Conservation (phyloP, 1,284 basidiomycete species). For the Rhodotorula sp. region DNA sequence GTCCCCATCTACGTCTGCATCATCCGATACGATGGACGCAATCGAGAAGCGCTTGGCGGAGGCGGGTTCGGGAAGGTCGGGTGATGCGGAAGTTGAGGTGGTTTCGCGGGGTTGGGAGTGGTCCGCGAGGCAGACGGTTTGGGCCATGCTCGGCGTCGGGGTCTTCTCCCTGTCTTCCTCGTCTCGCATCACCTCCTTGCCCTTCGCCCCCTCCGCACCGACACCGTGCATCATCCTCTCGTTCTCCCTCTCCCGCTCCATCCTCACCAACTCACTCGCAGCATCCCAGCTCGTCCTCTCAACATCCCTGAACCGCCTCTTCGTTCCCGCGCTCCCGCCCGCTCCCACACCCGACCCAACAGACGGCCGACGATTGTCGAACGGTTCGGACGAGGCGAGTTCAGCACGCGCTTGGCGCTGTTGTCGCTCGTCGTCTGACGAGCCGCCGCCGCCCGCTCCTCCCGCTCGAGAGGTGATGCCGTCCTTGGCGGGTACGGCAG, state of each 20-base stretch:
- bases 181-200: neutral
- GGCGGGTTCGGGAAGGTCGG: neutral
- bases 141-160: constrained; percentile 5
- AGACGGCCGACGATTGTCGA: constrained; percentile 13
- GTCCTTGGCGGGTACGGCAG: too few relatives aligned
- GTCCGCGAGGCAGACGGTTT: neutral
- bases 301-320: constrained; percentile 10
- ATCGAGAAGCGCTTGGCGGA: neutral
- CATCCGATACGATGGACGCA: constrained; percentile 1
- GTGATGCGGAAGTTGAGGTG: neutral
- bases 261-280: constrained; percentile 17
- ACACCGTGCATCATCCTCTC: neutral
- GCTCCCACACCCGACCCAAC: constrained; percentile 8
- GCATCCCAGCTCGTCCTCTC: constrained; percentile 28
- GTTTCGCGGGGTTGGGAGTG: too few relatives aligned
- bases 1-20: constrained; percentile 6
- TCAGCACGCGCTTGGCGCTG: neutral
- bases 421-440: too few relatives aligned
- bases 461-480: too few relatives aligned
- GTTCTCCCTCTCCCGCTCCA: constrained; percentile 10
- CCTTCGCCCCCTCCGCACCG: neutral
- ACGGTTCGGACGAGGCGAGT: constrained; percentile 9
- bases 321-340: constrained; percentile 24
- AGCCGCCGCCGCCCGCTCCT: too few relatives aligned
- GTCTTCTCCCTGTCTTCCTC: constrained; percentile 9